Evolutionary conservation across 805 yeast species (phyloP).

Genomic region (Saccharomycopsis oosterbeekiorum): DNA sequence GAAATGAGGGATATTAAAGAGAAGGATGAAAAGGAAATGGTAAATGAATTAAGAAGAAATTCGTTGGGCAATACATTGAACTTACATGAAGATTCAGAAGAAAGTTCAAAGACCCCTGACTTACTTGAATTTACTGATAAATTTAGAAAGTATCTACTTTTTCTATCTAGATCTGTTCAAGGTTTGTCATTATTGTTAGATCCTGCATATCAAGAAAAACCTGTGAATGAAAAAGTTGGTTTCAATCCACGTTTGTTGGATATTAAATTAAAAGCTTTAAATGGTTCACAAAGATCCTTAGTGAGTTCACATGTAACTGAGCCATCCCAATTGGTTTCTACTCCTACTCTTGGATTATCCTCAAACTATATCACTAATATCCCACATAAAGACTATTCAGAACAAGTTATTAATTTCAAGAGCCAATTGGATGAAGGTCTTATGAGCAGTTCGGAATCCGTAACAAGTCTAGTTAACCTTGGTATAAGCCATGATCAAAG

Average conservation of each 20-base stretch:
- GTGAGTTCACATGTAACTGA: neutral
- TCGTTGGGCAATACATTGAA: neutral
- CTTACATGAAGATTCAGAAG: constrained; percentile 8
- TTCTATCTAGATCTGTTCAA: constrained; percentile 49
- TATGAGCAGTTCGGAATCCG: constrained; percentile 4
- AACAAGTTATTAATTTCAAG: neutral
- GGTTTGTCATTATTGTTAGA: constrained; percentile 70
- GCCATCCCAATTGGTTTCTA: neutral
- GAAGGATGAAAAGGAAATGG: neutral
- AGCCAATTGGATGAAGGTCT: neutral
- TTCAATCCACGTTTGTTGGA: constrained; percentile 14
- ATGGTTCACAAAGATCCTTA: constrained; percentile 12
- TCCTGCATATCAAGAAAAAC: constrained; percentile 47
- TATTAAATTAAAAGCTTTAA: constrained; percentile 11
- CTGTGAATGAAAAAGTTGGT: neutral
- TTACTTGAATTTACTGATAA: constrained; percentile 37
- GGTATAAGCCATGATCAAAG: neutral
- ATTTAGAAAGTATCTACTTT: constrained; percentile 44
- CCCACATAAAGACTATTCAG: neutral
- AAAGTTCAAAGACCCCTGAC: neutral
- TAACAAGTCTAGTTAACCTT: constrained; percentile 1
- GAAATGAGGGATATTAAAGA: neutral
- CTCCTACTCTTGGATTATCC: neutral
- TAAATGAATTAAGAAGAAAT: neutral
- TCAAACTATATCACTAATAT: neutral